These are phyloP conservation scores for Fusarium protoensiforme DNA, from an alignment of 2,329 filamentous ascomycete species.

Conservation along the genomic window DNA sequence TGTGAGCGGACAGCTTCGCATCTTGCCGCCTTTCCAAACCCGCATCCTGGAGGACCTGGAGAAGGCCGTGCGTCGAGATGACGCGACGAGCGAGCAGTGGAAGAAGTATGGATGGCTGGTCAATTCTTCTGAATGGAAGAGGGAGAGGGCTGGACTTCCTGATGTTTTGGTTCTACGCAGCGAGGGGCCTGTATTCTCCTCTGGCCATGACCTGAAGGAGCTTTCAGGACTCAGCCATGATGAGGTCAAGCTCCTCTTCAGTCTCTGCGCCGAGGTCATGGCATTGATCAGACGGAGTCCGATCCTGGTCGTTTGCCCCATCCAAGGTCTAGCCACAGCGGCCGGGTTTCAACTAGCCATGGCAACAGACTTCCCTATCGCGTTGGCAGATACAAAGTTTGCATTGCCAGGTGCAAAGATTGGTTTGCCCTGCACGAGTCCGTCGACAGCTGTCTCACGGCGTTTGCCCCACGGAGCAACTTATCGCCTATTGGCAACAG, in stretches of 20 bases:
- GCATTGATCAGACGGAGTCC: conserved; percentile 36
- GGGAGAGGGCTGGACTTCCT: conserved; percentile 31
- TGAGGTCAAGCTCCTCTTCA: conserved; percentile 33
- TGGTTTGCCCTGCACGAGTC: conserved; percentile 39
- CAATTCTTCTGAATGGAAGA: conserved; percentile 32
- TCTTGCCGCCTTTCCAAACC: conserved; percentile 28
- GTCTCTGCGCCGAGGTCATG: conserved; percentile 38
- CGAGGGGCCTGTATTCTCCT: conserved; percentile 39
- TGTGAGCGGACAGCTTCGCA: conserved; percentile 4
- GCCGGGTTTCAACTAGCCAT: conserved; percentile 42
- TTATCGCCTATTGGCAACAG: conserved; percentile 33
- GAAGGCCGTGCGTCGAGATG: neutral
- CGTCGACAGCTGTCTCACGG: conserved; percentile 35
- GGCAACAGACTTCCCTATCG: conserved; percentile 36
- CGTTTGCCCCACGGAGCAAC: conserved; percentile 21
- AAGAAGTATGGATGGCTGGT: conserved; percentile 35
- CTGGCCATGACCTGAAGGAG: conserved; percentile 40
- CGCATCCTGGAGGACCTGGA: conserved; percentile 9
- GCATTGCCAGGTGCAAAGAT: conserved; percentile 35
- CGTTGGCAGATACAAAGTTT: conserved; percentile 29
- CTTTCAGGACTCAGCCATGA: conserved; percentile 8
- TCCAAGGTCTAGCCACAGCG: conserved; percentile 39
- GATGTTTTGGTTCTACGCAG: conserved; percentile 37
- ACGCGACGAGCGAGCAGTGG: conserved; percentile 8
- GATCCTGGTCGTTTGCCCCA: conserved; percentile 32